Percentiles rank a stretch among this genome's conserved stretches.
Evolutionary conservation across 2,329 filamentous ascomycete species (phyloP).

Genomic region (Ilyonectria robusta): DNA sequence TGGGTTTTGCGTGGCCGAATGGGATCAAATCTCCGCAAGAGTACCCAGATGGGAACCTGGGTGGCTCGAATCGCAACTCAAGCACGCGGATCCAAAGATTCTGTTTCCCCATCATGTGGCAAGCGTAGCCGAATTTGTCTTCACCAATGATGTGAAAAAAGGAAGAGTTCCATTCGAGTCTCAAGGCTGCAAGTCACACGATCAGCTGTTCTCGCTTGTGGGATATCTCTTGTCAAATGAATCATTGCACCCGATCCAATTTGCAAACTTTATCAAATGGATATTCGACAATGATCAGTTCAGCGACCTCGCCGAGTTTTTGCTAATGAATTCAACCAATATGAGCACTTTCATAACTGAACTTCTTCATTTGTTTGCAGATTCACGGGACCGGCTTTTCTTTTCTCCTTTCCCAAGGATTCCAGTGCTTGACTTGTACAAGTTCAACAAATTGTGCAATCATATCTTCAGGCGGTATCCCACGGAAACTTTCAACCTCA

Average conservation of each 20-base stretch:
- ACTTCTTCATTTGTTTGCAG: not conserved
- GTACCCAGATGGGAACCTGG: not conserved
- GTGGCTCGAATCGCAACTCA: not conserved
- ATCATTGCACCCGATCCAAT: not conserved
- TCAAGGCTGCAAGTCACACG: not conserved
- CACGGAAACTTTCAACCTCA: too few relatives aligned
- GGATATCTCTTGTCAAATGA: not conserved
- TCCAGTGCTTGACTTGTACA: rapidly evolving
- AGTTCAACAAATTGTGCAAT: not conserved
- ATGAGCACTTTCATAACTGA: not conserved
- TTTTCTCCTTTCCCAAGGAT: too few relatives aligned
- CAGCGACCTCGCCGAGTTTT: not conserved
- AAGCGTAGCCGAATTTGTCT: not conserved
- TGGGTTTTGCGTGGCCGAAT: not conserved
- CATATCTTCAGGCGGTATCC: too few relatives aligned
- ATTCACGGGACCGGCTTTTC: too few relatives aligned
- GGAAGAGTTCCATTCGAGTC: not conserved
- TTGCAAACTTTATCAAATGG: not conserved
- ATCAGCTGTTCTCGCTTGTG: not conserved
- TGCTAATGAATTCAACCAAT: not conserved
- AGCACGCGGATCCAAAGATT: not conserved
- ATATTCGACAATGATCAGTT: not conserved
- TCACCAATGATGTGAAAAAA: rapidly evolving
- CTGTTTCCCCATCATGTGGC: not conserved
- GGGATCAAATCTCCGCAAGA: not conserved